Percentiles rank a stretch among this genome's conserved stretches.
Evolutionary conservation across 441 rosid genomes (phyloP).

Genomic region (Capsella rubella): DNA sequence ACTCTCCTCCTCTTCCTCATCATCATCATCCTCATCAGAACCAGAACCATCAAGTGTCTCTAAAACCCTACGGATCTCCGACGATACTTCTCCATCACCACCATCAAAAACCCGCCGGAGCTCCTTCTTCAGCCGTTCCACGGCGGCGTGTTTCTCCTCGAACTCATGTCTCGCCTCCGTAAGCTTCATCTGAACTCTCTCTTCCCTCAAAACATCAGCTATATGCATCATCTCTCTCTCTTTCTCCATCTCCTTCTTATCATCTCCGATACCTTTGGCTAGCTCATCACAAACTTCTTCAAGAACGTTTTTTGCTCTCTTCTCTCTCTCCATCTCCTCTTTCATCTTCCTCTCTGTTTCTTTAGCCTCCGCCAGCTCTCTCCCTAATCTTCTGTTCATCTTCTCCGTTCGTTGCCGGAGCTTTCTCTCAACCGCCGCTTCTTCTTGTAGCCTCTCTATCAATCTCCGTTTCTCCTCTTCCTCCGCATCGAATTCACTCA

Average conservation of each 20-base stretch:
- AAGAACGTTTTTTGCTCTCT: slow-evolving; percentile 81
- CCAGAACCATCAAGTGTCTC: slow-evolving; percentile 54
- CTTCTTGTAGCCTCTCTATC: slow-evolving; percentile 65
- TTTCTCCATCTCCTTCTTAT: slow-evolving; percentile 81
- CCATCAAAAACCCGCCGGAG: slow-evolving; percentile 58
- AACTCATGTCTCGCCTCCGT: slow-evolving; percentile 79
- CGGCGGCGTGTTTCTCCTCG: slow-evolving; percentile 85
- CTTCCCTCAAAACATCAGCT: slow-evolving; percentile 90
- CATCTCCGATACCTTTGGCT: slow-evolving; percentile 75
- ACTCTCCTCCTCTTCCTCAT: slow-evolving; percentile 51
- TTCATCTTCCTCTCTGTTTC: slow-evolving; percentile 49
- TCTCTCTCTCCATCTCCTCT: slow-evolving; percentile 75
- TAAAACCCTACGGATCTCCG: slow-evolving; percentile 57
- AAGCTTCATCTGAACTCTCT: slow-evolving; percentile 96
- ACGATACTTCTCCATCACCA: slow-evolving; percentile 40
- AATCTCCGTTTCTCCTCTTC: slow-evolving; percentile 74
- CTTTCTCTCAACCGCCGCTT: slow-evolving; percentile 74
- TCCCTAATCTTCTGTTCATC: slow-evolving; percentile 78
- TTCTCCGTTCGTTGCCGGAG: slow-evolving; percentile 72
- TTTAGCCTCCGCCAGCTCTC: slow-evolving; percentile 68
- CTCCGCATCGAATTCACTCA: slow-evolving; percentile 51
- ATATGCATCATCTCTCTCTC: slow-evolving; percentile 95
- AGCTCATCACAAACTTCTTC: slow-evolving; percentile 90
- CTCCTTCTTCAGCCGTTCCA: slow-evolving; percentile 66
- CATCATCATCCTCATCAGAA: slow-evolving; percentile 42